Conservation (phyloP, 768 basidiomycete genomes). For the Leccinum truebloodii region DNA sequence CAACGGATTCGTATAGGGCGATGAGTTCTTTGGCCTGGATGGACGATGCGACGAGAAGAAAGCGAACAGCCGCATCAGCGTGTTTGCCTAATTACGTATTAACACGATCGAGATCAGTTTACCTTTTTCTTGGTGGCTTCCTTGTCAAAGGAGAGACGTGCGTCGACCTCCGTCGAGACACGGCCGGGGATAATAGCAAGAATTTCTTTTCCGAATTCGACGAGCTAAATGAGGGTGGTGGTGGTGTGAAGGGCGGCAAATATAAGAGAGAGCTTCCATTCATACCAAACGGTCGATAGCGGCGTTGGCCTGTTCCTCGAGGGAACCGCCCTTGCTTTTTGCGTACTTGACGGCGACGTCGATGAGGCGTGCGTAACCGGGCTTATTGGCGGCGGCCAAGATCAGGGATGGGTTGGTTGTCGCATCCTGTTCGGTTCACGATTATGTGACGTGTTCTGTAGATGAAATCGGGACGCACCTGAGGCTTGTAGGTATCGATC, state of each 20-base stretch:
- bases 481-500: constrained; percentile 96
- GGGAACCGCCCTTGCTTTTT: constrained; percentile 77
- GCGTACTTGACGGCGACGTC: constrained; percentile 71
- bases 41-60: constrained; percentile 7
- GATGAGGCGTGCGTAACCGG: constrained; percentile 81
- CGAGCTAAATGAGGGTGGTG: constrained; percentile 57
- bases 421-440: constrained; percentile 65
- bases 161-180: constrained; percentile 99
- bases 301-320: constrained; percentile 73
- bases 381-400: constrained; percentile 88
- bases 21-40: constrained; percentile 81
- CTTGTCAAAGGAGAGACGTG: constrained; percentile 95
- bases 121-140: constrained; percentile 88
- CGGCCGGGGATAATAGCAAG: constrained; percentile 94
- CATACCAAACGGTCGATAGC: constrained; percentile 89
- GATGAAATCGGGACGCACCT: constrained; percentile 44
- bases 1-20: constrained; percentile 90
- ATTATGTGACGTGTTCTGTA: constrained; percentile 7
- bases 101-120: constrained; percentile 19
- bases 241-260: constrained; percentile 13
- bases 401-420: constrained; percentile 98
- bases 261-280: constrained; percentile 23
- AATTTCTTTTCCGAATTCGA: constrained; percentile 97
- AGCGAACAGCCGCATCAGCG: constrained; percentile 8
- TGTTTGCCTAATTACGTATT: constrained; percentile 25